A percentile compares a stretch with the other conserved stretches of the same genome.
Evolutionary conservation across 139 green algal genomes (phyloP).

Genomic region (Yamagishiella unicocca): DNA sequence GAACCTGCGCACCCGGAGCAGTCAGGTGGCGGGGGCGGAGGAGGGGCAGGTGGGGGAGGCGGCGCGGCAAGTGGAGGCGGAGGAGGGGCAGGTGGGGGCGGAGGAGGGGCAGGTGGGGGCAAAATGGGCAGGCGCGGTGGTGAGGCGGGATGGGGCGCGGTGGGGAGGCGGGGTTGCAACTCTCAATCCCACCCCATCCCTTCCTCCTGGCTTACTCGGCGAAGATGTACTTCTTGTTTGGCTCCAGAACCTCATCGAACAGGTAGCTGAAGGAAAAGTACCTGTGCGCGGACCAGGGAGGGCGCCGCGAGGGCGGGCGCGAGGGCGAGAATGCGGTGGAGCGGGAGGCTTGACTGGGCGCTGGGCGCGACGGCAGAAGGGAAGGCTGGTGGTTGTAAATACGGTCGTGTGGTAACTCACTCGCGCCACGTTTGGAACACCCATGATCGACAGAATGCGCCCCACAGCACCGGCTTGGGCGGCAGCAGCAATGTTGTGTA

Average conservation of each 20-base stretch:
- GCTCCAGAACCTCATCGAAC: slow-evolving; percentile 53
- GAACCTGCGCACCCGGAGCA: too few relatives aligned
- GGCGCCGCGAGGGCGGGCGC: background rate
- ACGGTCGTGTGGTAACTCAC: slow-evolving; percentile 41
- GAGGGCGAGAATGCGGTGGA: too few relatives aligned
- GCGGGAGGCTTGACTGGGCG: too few relatives aligned
- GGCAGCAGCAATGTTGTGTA: slow-evolving; percentile 52
- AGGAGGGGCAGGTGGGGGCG: background rate
- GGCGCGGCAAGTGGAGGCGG: background rate
- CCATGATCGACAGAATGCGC: slow-evolving; percentile 43
- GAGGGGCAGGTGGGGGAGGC: background rate
- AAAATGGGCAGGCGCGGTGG: background rate
- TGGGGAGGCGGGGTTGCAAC: too few relatives aligned
- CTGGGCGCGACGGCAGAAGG: too few relatives aligned
- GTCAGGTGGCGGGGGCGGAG: too few relatives aligned
- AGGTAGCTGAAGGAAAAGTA: slow-evolving; percentile 55
- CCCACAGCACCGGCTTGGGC: slow-evolving; percentile 61
- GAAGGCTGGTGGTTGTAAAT: too few relatives aligned
- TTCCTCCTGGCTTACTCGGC: slow-evolving; percentile 54
- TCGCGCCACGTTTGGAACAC: slow-evolving; percentile 62
- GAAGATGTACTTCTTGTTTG: slow-evolving; percentile 62
- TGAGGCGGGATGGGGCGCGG: too few relatives aligned
- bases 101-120: background rate
- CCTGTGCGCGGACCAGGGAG: background rate
- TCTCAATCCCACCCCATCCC: too few relatives aligned